A percentile compares a stretch with the other conserved stretches of the same genome.
Conservation (phyloP, 345 rosid genomes). For the Gossypium bickii region DNA sequence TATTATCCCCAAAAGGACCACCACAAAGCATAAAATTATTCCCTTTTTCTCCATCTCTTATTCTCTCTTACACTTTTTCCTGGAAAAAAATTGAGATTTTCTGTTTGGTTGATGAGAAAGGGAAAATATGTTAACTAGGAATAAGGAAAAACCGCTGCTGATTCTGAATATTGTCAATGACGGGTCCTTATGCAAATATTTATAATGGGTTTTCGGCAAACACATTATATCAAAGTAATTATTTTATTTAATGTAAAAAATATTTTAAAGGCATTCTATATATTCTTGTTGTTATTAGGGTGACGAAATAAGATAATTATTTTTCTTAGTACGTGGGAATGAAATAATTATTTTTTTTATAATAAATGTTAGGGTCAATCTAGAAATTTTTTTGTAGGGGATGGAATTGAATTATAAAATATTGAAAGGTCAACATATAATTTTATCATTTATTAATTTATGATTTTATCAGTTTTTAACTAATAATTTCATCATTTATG, state of each 20-base stretch:
- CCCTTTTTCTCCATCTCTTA: conserved; percentile 44
- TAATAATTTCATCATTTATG: no score
- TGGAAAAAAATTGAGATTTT: background rate
- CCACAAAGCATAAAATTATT: conserved; percentile 40
- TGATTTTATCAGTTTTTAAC: no score
- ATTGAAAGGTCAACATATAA: no score
- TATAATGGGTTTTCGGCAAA: background rate
- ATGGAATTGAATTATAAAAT: no score
- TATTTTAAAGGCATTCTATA: no score
- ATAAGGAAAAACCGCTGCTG: background rate
- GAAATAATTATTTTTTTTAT: no score
- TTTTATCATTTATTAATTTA: no score
- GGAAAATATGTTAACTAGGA: background rate
- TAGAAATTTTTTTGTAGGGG: no score
- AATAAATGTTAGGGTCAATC: no score
- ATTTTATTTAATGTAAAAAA: background rate
- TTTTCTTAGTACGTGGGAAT: no score
- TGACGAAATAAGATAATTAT: no score
- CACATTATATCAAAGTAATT: background rate
- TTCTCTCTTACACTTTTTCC: background rate
- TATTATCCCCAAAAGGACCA: conserved; percentile 57
- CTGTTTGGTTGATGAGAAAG: background rate
- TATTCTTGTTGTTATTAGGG: no score
- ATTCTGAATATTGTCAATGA: background rate
- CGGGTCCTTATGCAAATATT: background rate